Evolutionary conservation across 176 grass and related monocot species (phyloP).

Genomic region (Oryza glaberrima): DNA sequence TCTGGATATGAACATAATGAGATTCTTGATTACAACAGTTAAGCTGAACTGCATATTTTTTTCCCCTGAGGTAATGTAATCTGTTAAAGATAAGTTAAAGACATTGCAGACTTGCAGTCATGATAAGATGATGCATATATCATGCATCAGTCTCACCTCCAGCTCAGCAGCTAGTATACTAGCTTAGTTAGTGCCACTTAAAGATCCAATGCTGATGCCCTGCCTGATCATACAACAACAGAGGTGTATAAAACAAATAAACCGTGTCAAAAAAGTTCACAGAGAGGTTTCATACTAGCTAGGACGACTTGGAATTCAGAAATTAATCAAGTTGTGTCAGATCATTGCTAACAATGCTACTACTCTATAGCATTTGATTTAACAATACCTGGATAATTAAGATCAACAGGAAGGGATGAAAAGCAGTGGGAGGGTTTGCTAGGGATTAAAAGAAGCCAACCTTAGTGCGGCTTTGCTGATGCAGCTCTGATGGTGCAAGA

Average conservation of each 20-base stretch:
- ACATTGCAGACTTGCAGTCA: slow-evolving; percentile 26
- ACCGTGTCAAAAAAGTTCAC: slow-evolving; percentile 3
- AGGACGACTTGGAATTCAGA: slow-evolving; percentile 10
- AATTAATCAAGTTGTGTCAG: slow-evolving; percentile 11
- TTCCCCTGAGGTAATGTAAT: background rate
- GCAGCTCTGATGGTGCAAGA: slow-evolving; percentile 47
- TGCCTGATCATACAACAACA: background rate
- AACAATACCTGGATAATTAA: slow-evolving; percentile 37
- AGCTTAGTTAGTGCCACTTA: slow-evolving; percentile 15
- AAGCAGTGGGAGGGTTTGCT: slow-evolving; percentile 21
- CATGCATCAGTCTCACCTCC: background rate
- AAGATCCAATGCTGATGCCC: slow-evolving; percentile 10
- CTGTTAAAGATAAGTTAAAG: background rate
- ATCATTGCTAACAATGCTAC: background rate
- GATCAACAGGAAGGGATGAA: background rate
- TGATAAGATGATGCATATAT: slow-evolving; percentile 30
- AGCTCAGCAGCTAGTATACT: slow-evolving; percentile 16
- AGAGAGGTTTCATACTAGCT: slow-evolving; percentile 28
- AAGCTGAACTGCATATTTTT: background rate
- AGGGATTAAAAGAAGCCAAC: slow-evolving; percentile 25
- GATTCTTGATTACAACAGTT: slow-evolving; percentile 14
- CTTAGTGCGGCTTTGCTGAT: slow-evolving; percentile 56
- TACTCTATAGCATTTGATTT: slow-evolving; percentile 19
- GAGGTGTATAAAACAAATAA: background rate
- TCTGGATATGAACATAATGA: slow-evolving; percentile 14